Conservation (phyloP, 2,329 filamentous ascomycete genomes). For the Fusarium pilosicola region DNA sequence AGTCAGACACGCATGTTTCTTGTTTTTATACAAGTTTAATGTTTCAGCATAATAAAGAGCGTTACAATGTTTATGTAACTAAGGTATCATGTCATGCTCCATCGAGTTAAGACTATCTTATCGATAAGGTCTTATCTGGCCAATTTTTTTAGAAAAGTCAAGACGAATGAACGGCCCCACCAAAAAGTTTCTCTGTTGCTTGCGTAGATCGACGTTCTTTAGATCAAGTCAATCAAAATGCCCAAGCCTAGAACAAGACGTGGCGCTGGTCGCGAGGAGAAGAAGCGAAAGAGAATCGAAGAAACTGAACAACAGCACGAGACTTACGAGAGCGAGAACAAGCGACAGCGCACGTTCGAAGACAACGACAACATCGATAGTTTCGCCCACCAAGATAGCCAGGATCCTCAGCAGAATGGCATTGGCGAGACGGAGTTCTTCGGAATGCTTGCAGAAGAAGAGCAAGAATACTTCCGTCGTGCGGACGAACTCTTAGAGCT, state of each 20-base stretch:
- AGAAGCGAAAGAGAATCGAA: conserved; percentile 53
- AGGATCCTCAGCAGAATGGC: conserved; percentile 41
- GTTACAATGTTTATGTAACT: background rate
- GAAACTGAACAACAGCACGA: conserved; percentile 35
- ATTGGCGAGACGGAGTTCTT: conserved; percentile 79
- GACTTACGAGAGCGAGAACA: conserved; percentile 35
- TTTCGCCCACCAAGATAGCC: conserved; percentile 38
- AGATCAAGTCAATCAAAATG: conserved; percentile 45
- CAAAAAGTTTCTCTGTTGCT: conserved; percentile 17
- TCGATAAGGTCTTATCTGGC: conserved; percentile 34
- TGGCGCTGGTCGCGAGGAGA: conserved; percentile 52
- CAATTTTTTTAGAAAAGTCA: conserved; percentile 36
- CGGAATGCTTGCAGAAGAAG: conserved; percentile 89
- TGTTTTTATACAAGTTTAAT: background rate
- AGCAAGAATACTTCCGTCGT: conserved; percentile 94
- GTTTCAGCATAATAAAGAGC: background rate
- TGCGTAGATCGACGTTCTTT: conserved; percentile 4
- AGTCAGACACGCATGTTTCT: background rate
- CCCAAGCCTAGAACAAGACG: conserved; percentile 58
- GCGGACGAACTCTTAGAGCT: conserved; percentile 90
- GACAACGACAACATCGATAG: conserved; percentile 35
- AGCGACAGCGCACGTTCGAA: conserved; percentile 42
- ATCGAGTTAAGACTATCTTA: background rate
- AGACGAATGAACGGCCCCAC: conserved; percentile 29
- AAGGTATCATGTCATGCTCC: background rate